Evolutionary conservation across 352 stramenopile species (phyloP).

Genomic region (Globisporangium middletonii): DNA sequence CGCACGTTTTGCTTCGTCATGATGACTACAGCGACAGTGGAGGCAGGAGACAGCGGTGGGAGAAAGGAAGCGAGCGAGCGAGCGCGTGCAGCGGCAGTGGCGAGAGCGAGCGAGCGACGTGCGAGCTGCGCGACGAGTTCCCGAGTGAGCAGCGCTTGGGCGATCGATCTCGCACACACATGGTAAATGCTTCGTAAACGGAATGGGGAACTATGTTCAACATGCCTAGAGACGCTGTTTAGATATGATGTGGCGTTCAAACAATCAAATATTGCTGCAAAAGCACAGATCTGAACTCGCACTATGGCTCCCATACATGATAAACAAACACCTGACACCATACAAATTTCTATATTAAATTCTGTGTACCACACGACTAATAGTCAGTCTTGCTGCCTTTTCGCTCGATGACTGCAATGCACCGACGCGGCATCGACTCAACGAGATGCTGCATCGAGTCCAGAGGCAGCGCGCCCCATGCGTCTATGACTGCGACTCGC

Average conservation of each 20-base stretch:
- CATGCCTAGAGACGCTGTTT: no score
- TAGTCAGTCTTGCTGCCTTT: no score
- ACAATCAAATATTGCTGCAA: no score
- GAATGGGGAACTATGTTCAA: neutral
- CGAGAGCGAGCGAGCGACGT: neutral
- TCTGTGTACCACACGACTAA: no score
- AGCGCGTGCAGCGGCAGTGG: no score
- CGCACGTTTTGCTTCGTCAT: conserved; percentile 54
- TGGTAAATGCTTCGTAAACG: no score
- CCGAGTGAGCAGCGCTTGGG: neutral
- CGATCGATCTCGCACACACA: neutral
- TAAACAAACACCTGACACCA: no score
- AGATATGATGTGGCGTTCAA: no score
- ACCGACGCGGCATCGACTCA: neutral
- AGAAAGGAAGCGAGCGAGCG: neutral
- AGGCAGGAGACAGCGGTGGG: no score
- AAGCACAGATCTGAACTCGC: no score
- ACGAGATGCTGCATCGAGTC: neutral
- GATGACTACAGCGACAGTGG: neutral
- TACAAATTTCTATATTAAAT: no score
- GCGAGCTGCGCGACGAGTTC: neutral
- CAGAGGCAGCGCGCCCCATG: neutral
- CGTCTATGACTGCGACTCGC: neutral
- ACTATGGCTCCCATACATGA: no score
- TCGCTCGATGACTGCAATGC: neutral